A percentile compares a stretch with the other conserved stretches of the same genome.
These are phyloP conservation scores for Epichloe bromicola DNA, from an alignment of 2,329 filamentous ascomycete genomes.

Conservation along the genomic window DNA sequence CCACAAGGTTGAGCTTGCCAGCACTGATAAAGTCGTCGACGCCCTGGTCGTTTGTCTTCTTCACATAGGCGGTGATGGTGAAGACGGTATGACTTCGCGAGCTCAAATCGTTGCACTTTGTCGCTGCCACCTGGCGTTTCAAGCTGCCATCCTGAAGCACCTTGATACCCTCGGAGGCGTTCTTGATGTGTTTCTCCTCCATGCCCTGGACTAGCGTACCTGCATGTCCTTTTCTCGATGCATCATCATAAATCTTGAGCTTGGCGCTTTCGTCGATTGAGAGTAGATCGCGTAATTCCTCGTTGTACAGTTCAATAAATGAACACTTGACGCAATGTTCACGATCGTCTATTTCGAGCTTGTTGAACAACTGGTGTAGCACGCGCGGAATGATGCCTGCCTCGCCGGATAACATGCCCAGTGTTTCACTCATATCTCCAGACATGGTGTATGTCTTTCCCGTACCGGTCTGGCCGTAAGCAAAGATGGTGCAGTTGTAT, in stretches of 20 bases:
- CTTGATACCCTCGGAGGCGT: constrained; percentile 72
- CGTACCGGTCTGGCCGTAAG: constrained; percentile 94
- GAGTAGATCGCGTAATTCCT: constrained; percentile 84
- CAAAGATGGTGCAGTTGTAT: constrained; percentile 97
- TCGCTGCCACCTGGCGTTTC: constrained; percentile 94
- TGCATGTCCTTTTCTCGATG: constrained; percentile 69
- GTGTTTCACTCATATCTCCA: constrained; percentile 81
- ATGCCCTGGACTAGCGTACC: constrained; percentile 90
- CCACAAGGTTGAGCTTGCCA: constrained; percentile 91
- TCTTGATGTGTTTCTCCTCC: constrained; percentile 90
- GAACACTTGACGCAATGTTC: constrained; percentile 94
- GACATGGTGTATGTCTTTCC: constrained; percentile 99
- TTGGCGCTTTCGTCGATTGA: constrained; percentile 71
- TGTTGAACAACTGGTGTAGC: constrained; percentile 73
- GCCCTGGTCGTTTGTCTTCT: constrained; percentile 65
- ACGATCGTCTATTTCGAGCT: constrained; percentile 62
- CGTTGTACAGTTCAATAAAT: constrained; percentile 97
- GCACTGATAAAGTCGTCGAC: constrained; percentile 82
- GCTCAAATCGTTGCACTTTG: constrained; percentile 98
- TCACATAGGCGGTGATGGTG: constrained; percentile 85
- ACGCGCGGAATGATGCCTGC: constrained; percentile 93
- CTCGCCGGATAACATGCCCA: constrained; percentile 76
- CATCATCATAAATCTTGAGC: constrained; percentile 91
- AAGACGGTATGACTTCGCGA: constrained; percentile 96
- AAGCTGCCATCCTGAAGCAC: constrained; percentile 79